Evolutionary conservation across 176 grass and related monocot species (phyloP), one percentile per base, ranked within the genome.

Genomic region (Tillandsia leiboldiana): DNA sequence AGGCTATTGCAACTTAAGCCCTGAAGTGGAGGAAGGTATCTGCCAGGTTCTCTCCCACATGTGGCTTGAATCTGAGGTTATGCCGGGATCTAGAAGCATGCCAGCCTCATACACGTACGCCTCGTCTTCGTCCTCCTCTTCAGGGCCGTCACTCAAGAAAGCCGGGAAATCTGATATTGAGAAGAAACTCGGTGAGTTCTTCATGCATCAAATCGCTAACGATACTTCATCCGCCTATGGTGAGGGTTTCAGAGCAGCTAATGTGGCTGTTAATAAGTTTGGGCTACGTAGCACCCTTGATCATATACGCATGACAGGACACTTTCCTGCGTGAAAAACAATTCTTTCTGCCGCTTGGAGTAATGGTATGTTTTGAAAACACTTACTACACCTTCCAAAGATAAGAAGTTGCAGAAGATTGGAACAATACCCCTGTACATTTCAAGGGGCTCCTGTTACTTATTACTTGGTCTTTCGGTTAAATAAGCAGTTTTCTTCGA

Each of bases 151-250:
- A 2, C 88, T 84, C 51, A 92, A 96, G 86, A 96, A 99, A 82
- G 87, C 77, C 9, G 89, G 87, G 12, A 99, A 80, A 70, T 93
- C 94, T 13, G 79, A 84, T 15, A 93, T 84, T 11, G 94, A 93
- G 76, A 96, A 90, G 89, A 96, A 90, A 79, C 93, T 96, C 0
- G 93, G 88, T 20, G 83, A 90, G 61, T 96, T 96, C 73, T 96
- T 92, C 93, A 92, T 80, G 86, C 88, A 92, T 82, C 93, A 96
- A 75, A 96, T 96, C 67, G 83, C 77, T 68, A 81, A 92, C 33
- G 93, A 92, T 77, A 85, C 93, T 9, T 92, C 93, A 13, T 62
- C 83, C 12, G 83, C 86, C 2, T 96, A 92, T 8, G 93, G 88
- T 2, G 89, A 96, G 50, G 93, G 94, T 70, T 96, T 96, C 84